Evolutionary conservation across 345 rosid species (phyloP), one percentile per base, ranked within the genome.

Genomic region (Eucalyptus pauciflora): DNA sequence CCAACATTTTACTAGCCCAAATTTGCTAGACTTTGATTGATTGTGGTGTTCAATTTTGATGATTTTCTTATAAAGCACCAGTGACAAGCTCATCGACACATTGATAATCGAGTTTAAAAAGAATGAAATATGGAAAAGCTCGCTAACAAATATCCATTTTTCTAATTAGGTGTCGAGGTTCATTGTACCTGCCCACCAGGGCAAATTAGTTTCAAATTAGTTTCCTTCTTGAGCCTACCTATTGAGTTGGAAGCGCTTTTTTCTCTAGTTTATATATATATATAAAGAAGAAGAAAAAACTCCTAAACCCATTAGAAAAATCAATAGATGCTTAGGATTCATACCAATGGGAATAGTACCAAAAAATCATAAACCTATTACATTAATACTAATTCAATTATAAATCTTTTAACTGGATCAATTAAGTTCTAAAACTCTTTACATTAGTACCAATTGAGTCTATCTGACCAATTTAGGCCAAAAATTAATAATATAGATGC

Each of bases 381-480:
- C 29, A 56, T 4, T 56, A 24, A 1, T 56, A 56, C 62, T 2
- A 56, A 56, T 56, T 24, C 13, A 56, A 24, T 56, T 24, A 56
- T 56, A 1, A 56, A 56, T 10, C 13, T 56, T 56, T 56, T 24
- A 56, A 24, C 8, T 56, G 0, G 6, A 56, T 2, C 27, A 56
- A 56, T 56, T 56, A 22, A 56, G 10, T 24, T 56, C 3, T 1
- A 56, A 24, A 24, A 2, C 0, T 56, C 4, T 56, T 56, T 13
- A 56, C 29, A 54, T 54, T 20, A 17, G 10, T 54, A 54, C 10
- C 4, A 56, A 52, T 20, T 56, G 27, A 56, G 13, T 56, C 29
- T 0, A 56, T 56, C 1, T 0, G 4, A 9, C 62, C 29, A 56
- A 56, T 24, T 56, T 56, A 24, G 62, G 62, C 8, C 12, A 2